phyloP scores from a whole-genome alignment of 225 moss, liverwort and hornwort species.

The Marchantia polymorpha region DNA sequence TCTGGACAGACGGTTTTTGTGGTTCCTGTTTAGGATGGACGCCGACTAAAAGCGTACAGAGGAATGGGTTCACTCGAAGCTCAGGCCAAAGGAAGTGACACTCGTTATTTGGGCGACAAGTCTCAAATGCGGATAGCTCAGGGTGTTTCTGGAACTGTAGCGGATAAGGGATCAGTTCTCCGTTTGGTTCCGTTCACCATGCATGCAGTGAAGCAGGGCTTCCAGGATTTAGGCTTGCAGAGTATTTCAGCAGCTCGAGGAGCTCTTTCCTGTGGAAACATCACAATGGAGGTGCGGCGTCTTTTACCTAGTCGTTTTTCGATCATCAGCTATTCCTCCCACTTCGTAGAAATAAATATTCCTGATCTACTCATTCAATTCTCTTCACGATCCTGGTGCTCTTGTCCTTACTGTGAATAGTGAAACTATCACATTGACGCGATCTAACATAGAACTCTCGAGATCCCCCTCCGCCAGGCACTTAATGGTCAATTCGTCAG shows the following conservation, averaged over 20 bases:
- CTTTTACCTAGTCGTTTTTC: no score
- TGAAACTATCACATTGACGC: no score
- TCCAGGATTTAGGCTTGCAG: conserved; percentile 65
- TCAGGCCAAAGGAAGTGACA: conserved; percentile 73
- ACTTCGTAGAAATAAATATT: no score
- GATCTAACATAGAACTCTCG: no score
- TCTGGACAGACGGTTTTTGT: not conserved
- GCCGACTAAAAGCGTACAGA: conserved; percentile 65
- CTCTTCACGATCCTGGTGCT: no score
- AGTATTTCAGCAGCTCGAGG: conserved; percentile 48
- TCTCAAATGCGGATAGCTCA: conserved; percentile 70
- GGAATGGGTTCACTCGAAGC: conserved; percentile 97
- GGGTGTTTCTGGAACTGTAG: conserved; percentile 80
- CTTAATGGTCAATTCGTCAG: no score
- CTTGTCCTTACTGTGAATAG: no score
- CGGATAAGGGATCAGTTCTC: conserved; percentile 77
- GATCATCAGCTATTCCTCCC: no score
- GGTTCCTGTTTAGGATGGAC: conserved; percentile 51
- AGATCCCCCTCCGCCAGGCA: no score
- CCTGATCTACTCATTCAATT: no score
- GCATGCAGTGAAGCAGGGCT: conserved; percentile 80
- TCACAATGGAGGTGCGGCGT: conserved; percentile 64
- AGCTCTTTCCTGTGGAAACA: conserved; percentile 39
- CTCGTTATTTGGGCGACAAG: conserved; percentile 76
- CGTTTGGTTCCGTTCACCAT: conserved; percentile 67